Conservation (phyloP, 345 rosid species). For the Zanthoxylum bungeanum region DNA sequence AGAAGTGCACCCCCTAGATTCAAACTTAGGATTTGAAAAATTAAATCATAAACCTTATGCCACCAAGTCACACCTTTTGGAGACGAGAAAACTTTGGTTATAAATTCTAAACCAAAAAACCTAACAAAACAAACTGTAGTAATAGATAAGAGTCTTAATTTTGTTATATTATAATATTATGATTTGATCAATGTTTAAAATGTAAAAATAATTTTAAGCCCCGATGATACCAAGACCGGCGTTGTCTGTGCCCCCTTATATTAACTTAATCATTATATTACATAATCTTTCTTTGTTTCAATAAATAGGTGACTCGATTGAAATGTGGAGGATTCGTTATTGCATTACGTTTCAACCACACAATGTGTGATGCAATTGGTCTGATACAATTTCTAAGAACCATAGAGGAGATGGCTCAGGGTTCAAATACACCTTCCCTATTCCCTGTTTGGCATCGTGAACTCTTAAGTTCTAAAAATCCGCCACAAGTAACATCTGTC, state of each 20-base stretch:
- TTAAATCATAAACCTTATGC: too few relatives aligned
- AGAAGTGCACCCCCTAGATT: too few relatives aligned
- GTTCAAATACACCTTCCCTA: neutral
- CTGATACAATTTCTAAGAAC: neutral
- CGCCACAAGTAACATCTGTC: neutral
- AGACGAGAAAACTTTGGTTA: too few relatives aligned
- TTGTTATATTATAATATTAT: too few relatives aligned
- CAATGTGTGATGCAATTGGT: conserved; percentile 10
- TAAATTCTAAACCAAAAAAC: too few relatives aligned
- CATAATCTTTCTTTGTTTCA: neutral
- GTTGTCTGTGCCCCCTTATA: neutral
- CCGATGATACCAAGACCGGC: neutral
- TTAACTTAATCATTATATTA: too few relatives aligned
- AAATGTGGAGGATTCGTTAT: conserved; percentile 17
- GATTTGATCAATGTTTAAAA: too few relatives aligned
- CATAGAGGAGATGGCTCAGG: conserved; percentile 8
- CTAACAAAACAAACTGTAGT: too few relatives aligned
- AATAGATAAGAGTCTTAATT: too few relatives aligned
- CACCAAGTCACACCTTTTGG: too few relatives aligned
- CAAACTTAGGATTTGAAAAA: too few relatives aligned
- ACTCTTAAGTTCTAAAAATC: neutral
- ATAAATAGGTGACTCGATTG: conserved; percentile 11
- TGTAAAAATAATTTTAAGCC: too few relatives aligned
- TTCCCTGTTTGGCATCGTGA: conserved; percentile 17
- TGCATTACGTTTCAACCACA: conserved; percentile 4